These are phyloP conservation scores for Alternaria sp. DNA, from an alignment of 2,329 filamentous ascomycete genomes.

Conservation along the genomic window DNA sequence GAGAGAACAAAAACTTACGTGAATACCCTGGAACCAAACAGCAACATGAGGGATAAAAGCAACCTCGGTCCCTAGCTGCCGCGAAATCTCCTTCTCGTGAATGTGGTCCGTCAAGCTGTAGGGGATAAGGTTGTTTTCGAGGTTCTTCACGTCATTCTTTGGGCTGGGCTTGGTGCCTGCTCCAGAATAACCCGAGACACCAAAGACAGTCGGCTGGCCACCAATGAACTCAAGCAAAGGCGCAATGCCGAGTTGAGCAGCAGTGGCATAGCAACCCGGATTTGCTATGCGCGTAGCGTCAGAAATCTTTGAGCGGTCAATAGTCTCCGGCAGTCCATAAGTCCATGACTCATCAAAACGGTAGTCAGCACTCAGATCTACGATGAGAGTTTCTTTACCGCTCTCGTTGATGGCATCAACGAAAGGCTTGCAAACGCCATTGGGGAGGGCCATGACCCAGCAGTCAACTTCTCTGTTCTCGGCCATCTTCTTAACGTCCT, in stretches of 20 bases:
- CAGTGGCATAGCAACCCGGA: constrained; percentile 95
- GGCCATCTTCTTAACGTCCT: constrained; percentile 87
- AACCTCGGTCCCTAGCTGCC: constrained; percentile 76
- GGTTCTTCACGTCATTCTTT: constrained; percentile 87
- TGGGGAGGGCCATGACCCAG: constrained; percentile 97
- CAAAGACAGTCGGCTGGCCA: constrained; percentile 83
- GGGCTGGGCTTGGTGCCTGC: constrained; percentile 92
- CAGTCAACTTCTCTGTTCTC: constrained; percentile 86
- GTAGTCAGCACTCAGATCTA: constrained; percentile 97
- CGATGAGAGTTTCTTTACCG: constrained; percentile 75
- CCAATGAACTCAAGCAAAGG: constrained; percentile 81
- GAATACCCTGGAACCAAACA: constrained; percentile 96
- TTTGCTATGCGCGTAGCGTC: constrained; percentile 85
- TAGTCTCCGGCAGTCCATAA: constrained; percentile 88
- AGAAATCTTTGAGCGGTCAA: constrained; percentile 77
- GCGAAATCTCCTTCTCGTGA: constrained; percentile 88
- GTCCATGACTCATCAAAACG: constrained; percentile 87
- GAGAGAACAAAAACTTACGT: constrained; percentile 55
- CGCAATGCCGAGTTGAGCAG: constrained; percentile 86
- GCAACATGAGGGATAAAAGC: constrained; percentile 94
- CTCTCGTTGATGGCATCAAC: constrained; percentile 84
- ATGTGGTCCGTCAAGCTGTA: constrained; percentile 94
- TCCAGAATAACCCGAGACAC: constrained; percentile 92
- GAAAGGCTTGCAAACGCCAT: constrained; percentile 92
- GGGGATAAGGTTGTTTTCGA: constrained; percentile 87